Conservation (phyloP, 2,329 filamentous ascomycete species). For the Drechslera avenae region DNA sequence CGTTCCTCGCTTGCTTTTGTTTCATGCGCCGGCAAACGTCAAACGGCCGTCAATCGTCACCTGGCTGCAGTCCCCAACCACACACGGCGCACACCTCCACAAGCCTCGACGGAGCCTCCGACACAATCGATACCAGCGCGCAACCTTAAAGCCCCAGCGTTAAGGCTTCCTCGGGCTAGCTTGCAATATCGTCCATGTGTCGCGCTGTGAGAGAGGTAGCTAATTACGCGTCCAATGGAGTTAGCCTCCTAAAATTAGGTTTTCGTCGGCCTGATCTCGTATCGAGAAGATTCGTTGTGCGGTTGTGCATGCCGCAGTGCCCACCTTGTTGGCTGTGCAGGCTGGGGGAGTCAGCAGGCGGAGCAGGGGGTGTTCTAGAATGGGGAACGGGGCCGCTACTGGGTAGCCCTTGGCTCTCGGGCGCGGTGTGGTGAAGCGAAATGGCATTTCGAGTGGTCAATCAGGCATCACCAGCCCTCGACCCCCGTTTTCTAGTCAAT, state of each 20-base stretch:
- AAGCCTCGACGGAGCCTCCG: slow-evolving; percentile 1
- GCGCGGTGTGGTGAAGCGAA: slow-evolving; percentile 1
- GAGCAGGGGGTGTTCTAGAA: slow-evolving; percentile 9
- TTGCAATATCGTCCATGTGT: background rate
- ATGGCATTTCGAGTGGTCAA: background rate
- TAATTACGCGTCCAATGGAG: slow-evolving; percentile 25
- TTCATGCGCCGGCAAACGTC: slow-evolving; percentile 1
- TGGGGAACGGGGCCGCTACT: slow-evolving; percentile 4
- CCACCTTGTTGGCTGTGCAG: slow-evolving; percentile 4
- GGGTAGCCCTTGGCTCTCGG: slow-evolving; percentile 1
- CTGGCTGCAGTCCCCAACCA: background rate
- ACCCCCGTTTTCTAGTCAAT: too few species aligned
- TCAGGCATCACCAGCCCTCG: too few species aligned
- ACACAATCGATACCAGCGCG: slow-evolving; percentile 18
- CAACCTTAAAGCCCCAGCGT: slow-evolving; percentile 7
- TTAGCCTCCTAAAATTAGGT: slow-evolving; percentile 20
- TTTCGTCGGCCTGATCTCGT: slow-evolving; percentile 13
- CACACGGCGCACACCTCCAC: slow-evolving; percentile 2
- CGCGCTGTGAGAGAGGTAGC: slow-evolving; percentile 1
- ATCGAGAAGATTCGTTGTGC: slow-evolving; percentile 12
- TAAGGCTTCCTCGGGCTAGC: too few species aligned
- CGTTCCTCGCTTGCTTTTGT: slow-evolving; percentile 1
- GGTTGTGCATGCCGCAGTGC: background rate
- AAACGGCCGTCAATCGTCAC: slow-evolving; percentile 8
- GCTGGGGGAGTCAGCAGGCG: slow-evolving; percentile 7